Evolutionary conservation across 208 protist genomes (phyloP), one percentile per base, ranked within the genome.

Genomic region (Acanthamoeba healyi): DNA sequence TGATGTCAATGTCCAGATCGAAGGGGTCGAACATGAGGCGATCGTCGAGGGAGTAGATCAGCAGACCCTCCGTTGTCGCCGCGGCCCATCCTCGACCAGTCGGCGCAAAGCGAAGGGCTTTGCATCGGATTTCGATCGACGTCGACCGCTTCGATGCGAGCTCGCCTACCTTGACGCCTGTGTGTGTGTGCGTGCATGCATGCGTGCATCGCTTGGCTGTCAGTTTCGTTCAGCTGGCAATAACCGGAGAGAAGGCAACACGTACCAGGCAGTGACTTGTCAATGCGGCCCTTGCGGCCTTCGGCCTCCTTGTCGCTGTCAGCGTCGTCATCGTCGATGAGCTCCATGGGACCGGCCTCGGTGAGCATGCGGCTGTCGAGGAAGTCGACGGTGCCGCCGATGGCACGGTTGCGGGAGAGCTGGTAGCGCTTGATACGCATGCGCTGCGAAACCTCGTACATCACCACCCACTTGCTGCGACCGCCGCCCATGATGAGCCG

Each of bases 1-100:
- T 98, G 24, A 98, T 95, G 26, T 98, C 95, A 26, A 98, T 38
- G 32, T 97, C 96, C 36, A 98, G 96, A n/a, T 98, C 96, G 46
- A 96, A 96, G 29, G 98, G 98, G 88, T 98, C 98, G 92, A 98
- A 98, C 12, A 97, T 51, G 17, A 96, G 36, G 15, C 24, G 49
- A 7, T 98, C 96, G 87, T 98, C 97, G 22, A 98, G 94, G 17
- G 97, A 97, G 89, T 97, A 98, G n/a, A 98, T 94, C 49, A 98
- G 51, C 14, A 98, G 94, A 17, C 98, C 98, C 93, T 98, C 97
- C 1, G 96, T 97, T 1, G 98, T 97, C 32, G 96, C 95, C 0
- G 95, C 96, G 6, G 97, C 95, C 94, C 94, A 98, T 4, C 96
- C 26, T 34, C 95, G 94, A 36, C 98, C 98, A n/a, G 97, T 97